A percentile compares a stretch with the other conserved stretches of the same genome.
These are phyloP conservation scores for Eucalyptus guilfoylei DNA, from an alignment of 345 rosid genomes.

Conservation along the genomic window DNA sequence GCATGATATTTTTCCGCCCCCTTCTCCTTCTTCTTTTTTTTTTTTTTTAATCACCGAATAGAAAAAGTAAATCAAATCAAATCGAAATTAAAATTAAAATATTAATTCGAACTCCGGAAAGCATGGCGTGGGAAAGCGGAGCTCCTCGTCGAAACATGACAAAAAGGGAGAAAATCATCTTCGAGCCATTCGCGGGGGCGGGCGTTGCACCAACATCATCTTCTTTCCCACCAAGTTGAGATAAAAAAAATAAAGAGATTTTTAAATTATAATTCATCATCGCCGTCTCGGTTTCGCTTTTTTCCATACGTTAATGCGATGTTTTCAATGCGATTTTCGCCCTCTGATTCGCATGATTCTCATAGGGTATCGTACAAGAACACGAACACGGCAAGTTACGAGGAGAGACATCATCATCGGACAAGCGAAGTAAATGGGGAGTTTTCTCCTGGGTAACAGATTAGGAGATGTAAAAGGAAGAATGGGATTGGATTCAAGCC, in stretches of 20 bases:
- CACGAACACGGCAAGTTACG: neutral
- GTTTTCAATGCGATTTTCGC: neutral
- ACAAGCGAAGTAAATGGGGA: neutral
- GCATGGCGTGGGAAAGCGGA: neutral
- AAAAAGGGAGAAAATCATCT: neutral
- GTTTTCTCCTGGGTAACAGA: neutral
- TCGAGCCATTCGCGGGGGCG: neutral
- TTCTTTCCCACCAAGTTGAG: neutral
- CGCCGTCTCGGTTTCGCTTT: too few relatives aligned
- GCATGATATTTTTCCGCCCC: neutral
- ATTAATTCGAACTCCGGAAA: neutral
- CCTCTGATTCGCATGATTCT: neutral
- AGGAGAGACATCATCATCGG: neutral
- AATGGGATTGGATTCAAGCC: neutral
- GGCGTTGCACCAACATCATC: neutral
- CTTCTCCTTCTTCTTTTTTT: neutral
- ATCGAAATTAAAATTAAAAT: neutral
- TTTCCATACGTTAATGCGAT: neutral
- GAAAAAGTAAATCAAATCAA: neutral
- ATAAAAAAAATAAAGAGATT: neutral
- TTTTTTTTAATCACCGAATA: neutral
- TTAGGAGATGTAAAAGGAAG: neutral
- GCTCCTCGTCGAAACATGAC: neutral
- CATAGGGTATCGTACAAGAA: neutral
- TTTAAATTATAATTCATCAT: neutral